phyloP scores from a whole-genome alignment of 768 basidiomycete genomes.

The Mycena vulgaris region DNA sequence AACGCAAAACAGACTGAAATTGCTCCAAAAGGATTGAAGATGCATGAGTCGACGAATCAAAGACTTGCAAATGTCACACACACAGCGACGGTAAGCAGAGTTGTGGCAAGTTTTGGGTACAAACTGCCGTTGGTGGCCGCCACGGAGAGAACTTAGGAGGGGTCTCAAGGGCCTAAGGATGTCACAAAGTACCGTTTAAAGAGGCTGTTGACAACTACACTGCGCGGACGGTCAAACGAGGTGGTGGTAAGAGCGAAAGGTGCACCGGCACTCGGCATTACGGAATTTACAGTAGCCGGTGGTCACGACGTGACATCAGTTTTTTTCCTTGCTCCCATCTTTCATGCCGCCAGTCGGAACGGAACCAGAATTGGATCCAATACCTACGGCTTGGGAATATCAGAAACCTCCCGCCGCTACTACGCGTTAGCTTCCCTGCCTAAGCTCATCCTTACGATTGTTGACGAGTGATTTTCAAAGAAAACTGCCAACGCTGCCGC shows the following conservation, averaged over 20 bases:
- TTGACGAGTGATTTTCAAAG: too few species aligned
- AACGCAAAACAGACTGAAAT: too few species aligned
- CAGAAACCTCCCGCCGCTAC: slow-evolving; percentile 19
- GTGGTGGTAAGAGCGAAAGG: slow-evolving; percentile 1
- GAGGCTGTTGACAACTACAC: slow-evolving; percentile 5
- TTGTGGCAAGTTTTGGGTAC: too few species aligned
- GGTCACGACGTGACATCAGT: slow-evolving; percentile 10
- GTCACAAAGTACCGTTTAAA: background rate
- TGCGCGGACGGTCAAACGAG: slow-evolving; percentile 1
- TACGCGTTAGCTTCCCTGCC: too few species aligned
- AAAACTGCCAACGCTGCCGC: slow-evolving; percentile 20
- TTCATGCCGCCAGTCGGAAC: slow-evolving; percentile 17
- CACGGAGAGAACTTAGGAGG: background rate
- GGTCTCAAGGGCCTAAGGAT: background rate
- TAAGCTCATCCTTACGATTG: too few species aligned
- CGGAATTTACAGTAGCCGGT: slow-evolving; percentile 10
- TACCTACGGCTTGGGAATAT: slow-evolving; percentile 19
- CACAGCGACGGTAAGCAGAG: too few species aligned
- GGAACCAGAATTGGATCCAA: slow-evolving; percentile 23
- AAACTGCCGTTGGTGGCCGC: background rate
- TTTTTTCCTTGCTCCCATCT: slow-evolving; percentile 20
- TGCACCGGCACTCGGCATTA: slow-evolving; percentile 16
- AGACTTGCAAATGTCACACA: too few species aligned
- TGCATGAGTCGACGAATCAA: too few species aligned
- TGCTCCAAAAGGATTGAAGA: too few species aligned